A percentile compares a stretch with the other conserved stretches of the same genome.
Evolutionary conservation across 306 rosid species (phyloP).

Genomic region (Sesbania bispinosa): DNA sequence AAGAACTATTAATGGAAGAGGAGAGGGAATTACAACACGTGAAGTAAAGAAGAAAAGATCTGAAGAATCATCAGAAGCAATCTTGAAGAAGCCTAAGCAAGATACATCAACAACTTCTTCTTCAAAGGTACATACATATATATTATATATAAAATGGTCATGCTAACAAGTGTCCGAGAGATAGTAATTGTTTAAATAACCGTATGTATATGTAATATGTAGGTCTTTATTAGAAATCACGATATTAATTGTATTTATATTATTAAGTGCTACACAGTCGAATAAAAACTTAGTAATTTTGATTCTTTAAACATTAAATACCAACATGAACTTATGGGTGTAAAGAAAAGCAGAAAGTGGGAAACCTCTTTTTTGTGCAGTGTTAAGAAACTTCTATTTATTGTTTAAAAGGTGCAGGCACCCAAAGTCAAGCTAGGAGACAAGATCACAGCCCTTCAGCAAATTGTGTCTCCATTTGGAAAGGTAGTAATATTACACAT

Average conservation of each 20-base stretch:
- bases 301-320: too few relatives aligned
- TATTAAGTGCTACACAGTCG: too few relatives aligned
- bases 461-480: constrained; percentile 98
- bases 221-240: too few relatives aligned
- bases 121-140: constrained; percentile 50
- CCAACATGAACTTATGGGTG: not conserved
- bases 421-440: constrained; percentile 93
- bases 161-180: too few relatives aligned
- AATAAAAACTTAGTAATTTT: too few relatives aligned
- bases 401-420: constrained; percentile 57
- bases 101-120: constrained; percentile 50
- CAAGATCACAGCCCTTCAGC: constrained; percentile 88
- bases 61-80: constrained; percentile 66
- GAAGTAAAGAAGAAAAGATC: constrained; percentile 85
- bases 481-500: constrained; percentile 61
- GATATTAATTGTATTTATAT: too few relatives aligned
- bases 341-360: constrained; percentile 11
- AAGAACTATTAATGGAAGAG: constrained; percentile 54
- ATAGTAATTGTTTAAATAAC: too few relatives aligned
- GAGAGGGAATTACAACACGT: constrained; percentile 46
- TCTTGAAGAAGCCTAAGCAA: constrained; percentile 67
- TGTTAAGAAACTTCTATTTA: constrained; percentile 25
- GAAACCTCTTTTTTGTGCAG: not conserved
- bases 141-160: not conserved
- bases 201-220: too few relatives aligned